Percentiles rank a stretch among this genome's conserved stretches.
Conservation (phyloP, 768 basidiomycete species). For the Calocybe cyanea region DNA sequence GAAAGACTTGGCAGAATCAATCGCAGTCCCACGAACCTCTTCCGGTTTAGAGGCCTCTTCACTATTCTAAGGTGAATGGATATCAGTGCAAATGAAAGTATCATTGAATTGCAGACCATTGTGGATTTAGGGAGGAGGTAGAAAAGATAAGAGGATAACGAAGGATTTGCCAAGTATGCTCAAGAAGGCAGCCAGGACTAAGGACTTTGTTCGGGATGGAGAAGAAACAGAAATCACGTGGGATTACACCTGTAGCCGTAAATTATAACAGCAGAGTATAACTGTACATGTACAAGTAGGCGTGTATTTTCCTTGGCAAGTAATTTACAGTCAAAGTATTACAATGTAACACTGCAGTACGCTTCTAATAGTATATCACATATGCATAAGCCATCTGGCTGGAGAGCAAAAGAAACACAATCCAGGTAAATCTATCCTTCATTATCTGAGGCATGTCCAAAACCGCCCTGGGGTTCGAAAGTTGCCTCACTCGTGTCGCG, state of each 20-base stretch:
- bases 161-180: not conserved
- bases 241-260: not conserved
- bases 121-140: slow-evolving; percentile 2
- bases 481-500: slow-evolving; percentile 78
- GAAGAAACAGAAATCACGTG: slow-evolving; percentile 8
- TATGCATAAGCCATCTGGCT: too few species aligned
- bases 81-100: not conserved
- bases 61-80: slow-evolving; percentile 23
- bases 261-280: not conserved
- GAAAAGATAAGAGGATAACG: not conserved
- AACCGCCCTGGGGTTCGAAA: slow-evolving; percentile 88
- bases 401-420: slow-evolving; percentile 1
- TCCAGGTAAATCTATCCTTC: slow-evolving; percentile 26
- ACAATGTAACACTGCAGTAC: not conserved
- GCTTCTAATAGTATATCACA: too few species aligned
- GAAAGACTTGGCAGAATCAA: slow-evolving; percentile 73
- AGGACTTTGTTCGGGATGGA: not conserved
- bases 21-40: slow-evolving; percentile 35
- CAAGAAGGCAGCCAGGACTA: not conserved
- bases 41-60: slow-evolving; percentile 30
- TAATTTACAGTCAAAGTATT: not conserved
- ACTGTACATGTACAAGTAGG: not conserved
- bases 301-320: not conserved
- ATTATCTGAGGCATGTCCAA: slow-evolving; percentile 45
- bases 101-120: slow-evolving; percentile 11